Evolutionary conservation across 805 yeast species (phyloP).

Genomic region (Saturnispora kantuleensis): DNA sequence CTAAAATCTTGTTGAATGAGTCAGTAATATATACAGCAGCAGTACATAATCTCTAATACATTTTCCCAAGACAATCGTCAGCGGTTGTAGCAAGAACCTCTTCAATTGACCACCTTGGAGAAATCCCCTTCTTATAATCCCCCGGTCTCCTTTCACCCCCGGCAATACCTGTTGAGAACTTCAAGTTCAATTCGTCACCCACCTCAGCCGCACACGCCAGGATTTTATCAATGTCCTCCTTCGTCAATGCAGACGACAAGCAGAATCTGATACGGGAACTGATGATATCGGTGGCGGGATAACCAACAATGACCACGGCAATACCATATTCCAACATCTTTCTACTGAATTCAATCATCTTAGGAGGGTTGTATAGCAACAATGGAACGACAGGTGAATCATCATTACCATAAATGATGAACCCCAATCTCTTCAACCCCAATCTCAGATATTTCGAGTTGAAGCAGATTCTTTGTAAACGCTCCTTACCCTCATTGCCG

Average conservation of each 20-base stretch:
- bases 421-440: constrained; percentile 87
- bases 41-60: constrained; percentile 12
- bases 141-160: constrained; percentile 52
- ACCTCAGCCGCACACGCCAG: constrained; percentile 62
- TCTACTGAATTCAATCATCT: constrained; percentile 88
- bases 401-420: constrained; percentile 88
- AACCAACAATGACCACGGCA: constrained; percentile 94
- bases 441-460: constrained; percentile 88
- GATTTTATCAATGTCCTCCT: constrained; percentile 82
- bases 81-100: constrained; percentile 69
- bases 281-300: constrained; percentile 93
- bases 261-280: constrained; percentile 89
- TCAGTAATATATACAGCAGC: background rate
- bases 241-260: constrained; percentile 83
- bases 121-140: constrained; percentile 38
- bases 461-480: constrained; percentile 89
- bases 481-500: constrained; percentile 89
- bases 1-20: background rate
- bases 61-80: constrained; percentile 38
- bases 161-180: constrained; percentile 67
- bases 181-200: constrained; percentile 68
- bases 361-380: constrained; percentile 79
- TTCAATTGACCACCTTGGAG: constrained; percentile 70
- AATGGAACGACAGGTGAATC: constrained; percentile 95
- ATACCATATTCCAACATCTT: constrained; percentile 68